Evolutionary conservation across 1,284 basidiomycete species (phyloP), one percentile per base, ranked within the genome.

Genomic region (Stygiomarasmius scandens): DNA sequence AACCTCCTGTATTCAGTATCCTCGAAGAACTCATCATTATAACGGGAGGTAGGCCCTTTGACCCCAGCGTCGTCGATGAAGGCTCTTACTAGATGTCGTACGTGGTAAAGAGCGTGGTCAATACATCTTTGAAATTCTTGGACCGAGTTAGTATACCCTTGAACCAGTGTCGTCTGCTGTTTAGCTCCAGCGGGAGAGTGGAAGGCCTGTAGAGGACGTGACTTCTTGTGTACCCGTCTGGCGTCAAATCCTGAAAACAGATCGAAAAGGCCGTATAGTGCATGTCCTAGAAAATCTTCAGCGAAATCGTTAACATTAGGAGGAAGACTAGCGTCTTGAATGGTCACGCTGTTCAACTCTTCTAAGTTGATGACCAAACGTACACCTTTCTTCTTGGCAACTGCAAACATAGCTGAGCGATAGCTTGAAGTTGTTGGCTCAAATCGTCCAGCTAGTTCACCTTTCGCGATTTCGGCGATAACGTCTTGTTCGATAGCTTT

Each of bases 31-130:
- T 60, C 55, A 22, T 66, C 45, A 36, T 68, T 25, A 50, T 73
- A 73, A 14, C 45, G 50, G 0, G 63, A 60, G 0, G 12, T 36
- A 0, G 70, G 69, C 0, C 71, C 73, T 48, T 66, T 69, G 1
- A 70, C 49, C 0, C 64, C 66, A 14, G 57, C 61, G 45, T 75
- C 69, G 47, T 74, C 74, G 1, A 73, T 63, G 45, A 74, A 74
- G 19, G 16, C 32, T 11, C 20, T 4, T 0, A 62, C 58, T 4
- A 56, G 36, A 1, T 63, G 38, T 12, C 58, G 60, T 46, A 74
- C 68, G 47, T 74, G 72, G 1, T 72, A 63, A 43, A 74, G 73
- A 32, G 9, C 27, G 5, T 34, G 20, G 0, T 62, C 58, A 6
- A 56, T 36, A 1, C 62, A 38, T 0, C 58, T 52, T 6, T 62